Percentiles rank a stretch among this genome's conserved stretches.
These are phyloP conservation scores for barley (Hordeum vulgare) DNA, from an alignment of 176 grass and related monocot genomes.

Conservation along the genomic window MorexV3_pseudomolecules_assembly NC_058521.1:544957228-544957727, in stretches of 20 bases:
- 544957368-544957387: background rate
- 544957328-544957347: no score
- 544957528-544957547: background rate
- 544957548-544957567: constrained; percentile 22
- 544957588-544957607: constrained; percentile 53
- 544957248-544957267: no score
- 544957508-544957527: background rate
- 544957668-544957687: constrained; percentile 77
- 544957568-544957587: constrained; percentile 40
- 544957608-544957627: constrained; percentile 79
- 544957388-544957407: background rate
- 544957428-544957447: background rate
- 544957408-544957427: background rate
- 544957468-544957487: background rate
- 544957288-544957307: no score
- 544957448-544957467: background rate
- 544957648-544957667: constrained; percentile 48
- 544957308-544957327: no score
- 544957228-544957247: background rate
- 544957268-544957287: no score
- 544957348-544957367: background rate
- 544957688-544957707: constrained; percentile 91
- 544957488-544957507: background rate
- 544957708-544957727: constrained; percentile 73
- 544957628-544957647: constrained; percentile 74